Evolutionary conservation across 192 early-diverging fungal species (phyloP), one percentile per base, ranked within the genome.

Genomic region (Paraglomus brasilianum): DNA sequence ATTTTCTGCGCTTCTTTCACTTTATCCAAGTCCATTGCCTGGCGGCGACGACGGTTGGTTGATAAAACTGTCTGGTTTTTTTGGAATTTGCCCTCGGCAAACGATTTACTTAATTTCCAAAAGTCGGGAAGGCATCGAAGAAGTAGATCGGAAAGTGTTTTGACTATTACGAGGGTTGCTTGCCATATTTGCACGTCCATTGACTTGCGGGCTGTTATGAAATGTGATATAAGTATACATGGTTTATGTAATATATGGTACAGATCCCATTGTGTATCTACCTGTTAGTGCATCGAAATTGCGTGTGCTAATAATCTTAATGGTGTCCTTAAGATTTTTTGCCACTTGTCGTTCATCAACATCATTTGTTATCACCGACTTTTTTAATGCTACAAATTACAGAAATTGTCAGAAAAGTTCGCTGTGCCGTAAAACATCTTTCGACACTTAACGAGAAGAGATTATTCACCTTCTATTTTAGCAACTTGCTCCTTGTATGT

Each of bases 61-160:
- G 48, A 50, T 38, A 72, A 63, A 40, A 74, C 68, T 45, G 70
- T 24, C 5, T 40, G 52, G 41, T 36, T 63, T 19, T 83, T 89
- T 56, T 83, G 79, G 60, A 93, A 89, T 69, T 89, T 87, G 41
- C 93, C 91, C 61, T 96, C 96, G 72, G 92, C 90, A 71, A 85
- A 98, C 5, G 92, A 85, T 60, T 87, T 86, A 55, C 92, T 90
- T 2, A 96, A 75, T 75, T 91, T 88, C 93, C 96, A 96, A 81
- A 98, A 98, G 66, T 94, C 92, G 5, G 94, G 94, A 57, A 98
- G 67, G 40, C 84, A 83, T 42, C 86, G 82, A 21, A 84, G 67
- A 14, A 98, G 75, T 9, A 91, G 77, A 50, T 89, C 83, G n/a
- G 93, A 95, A 5, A 94, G 78, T 9, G 81, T 80, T 73, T 92